phyloP scores from a whole-genome alignment of 257 asterid genomes.

The Solanum stenotomum region DNA sequence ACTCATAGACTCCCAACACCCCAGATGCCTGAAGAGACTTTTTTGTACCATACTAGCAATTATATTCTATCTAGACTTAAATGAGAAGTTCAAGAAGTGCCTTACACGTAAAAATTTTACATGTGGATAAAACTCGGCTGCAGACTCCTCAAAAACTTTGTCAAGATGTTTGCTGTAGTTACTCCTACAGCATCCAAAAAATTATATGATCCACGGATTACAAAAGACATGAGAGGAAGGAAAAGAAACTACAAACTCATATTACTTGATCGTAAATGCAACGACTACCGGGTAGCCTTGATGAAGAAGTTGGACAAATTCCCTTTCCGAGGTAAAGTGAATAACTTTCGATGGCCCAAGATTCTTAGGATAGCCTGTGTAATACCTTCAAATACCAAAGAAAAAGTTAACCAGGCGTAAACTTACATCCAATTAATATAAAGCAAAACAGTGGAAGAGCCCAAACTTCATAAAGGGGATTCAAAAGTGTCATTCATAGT shows the following conservation, averaged over 20 bases:
- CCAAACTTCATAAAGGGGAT: neutral
- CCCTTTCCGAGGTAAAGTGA: slow-evolving; percentile 87
- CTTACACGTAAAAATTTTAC: slow-evolving; percentile 89
- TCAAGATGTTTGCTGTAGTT: slow-evolving; percentile 87
- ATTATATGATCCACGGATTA: neutral
- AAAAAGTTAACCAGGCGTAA: neutral
- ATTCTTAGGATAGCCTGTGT: slow-evolving; percentile 87
- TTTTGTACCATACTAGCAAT: neutral
- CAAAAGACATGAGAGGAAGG: neutral
- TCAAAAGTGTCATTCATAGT: neutral
- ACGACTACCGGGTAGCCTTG: slow-evolving; percentile 88
- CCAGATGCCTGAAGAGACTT: neutral
- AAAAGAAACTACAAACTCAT: slow-evolving; percentile 1
- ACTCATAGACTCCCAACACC: neutral
- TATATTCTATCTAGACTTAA: neutral
- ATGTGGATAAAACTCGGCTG: slow-evolving; percentile 78
- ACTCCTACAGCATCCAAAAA: slow-evolving; percentile 38
- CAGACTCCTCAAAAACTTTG: slow-evolving; percentile 84
- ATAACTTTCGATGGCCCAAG: slow-evolving; percentile 81
- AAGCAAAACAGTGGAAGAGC: neutral
- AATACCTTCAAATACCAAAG: slow-evolving; percentile 46
- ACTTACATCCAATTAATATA: neutral
- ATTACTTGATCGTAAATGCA: slow-evolving; percentile 89
- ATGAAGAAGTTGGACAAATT: slow-evolving; percentile 90
- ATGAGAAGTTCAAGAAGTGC: neutral